A percentile compares a stretch with the other conserved stretches of the same genome.
Evolutionary conservation across 768 basidiomycete species (phyloP).

Genomic region (Pleurotus pulmonarius): DNA sequence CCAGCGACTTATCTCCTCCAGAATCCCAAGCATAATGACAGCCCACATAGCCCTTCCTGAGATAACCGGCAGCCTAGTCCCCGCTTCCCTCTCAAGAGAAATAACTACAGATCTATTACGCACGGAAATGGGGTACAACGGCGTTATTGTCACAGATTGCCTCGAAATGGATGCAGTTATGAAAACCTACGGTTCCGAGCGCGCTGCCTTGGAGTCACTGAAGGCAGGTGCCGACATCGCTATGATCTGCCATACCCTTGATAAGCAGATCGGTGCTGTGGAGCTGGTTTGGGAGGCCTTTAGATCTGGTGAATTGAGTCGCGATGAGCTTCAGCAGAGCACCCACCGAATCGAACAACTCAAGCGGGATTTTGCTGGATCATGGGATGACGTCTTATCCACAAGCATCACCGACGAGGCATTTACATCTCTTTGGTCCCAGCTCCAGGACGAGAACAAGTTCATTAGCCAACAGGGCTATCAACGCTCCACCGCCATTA

Average conservation of each 20-base stretch:
- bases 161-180: slow-evolving; percentile 75
- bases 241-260: slow-evolving; percentile 69
- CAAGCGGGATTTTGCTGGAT: slow-evolving; percentile 47
- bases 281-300: slow-evolving; percentile 49
- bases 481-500: slow-evolving; percentile 37
- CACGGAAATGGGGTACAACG: slow-evolving; percentile 45
- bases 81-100: slow-evolving; percentile 52
- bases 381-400: slow-evolving; percentile 36
- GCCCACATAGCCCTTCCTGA: slow-evolving; percentile 70
- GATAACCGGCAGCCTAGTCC: slow-evolving; percentile 49
- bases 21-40: slow-evolving; percentile 61
- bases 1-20: slow-evolving; percentile 33
- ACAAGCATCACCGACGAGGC: slow-evolving; percentile 16
- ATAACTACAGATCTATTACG: slow-evolving; percentile 54
- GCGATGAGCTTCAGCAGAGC: slow-evolving; percentile 36
- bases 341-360: slow-evolving; percentile 42
- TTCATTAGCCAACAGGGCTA: slow-evolving; percentile 47
- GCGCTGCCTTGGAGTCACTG: slow-evolving; percentile 53
- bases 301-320: slow-evolving; percentile 34
- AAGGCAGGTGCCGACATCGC: slow-evolving; percentile 67
- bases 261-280: slow-evolving; percentile 49
- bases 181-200: slow-evolving; percentile 41
- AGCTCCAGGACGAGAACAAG: slow-evolving; percentile 34
- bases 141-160: slow-evolving; percentile 71
- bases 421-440: slow-evolving; percentile 22